Base-by-base conservation (phyloP, 139 green algal species). In the Micractinium conductrix region DNA sequence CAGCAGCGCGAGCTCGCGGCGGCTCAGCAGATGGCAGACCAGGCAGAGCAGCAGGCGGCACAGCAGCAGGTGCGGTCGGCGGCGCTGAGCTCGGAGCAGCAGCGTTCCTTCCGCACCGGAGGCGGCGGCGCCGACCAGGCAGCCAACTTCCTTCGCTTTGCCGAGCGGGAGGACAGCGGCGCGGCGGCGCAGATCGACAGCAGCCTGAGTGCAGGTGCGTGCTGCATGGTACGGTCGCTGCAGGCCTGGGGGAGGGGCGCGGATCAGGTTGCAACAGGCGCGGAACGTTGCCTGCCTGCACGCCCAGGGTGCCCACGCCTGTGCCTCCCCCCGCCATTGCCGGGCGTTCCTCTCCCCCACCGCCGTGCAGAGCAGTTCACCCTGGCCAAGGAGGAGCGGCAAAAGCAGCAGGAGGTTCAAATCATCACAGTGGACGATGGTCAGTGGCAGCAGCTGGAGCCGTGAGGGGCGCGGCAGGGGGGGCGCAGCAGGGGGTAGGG, bases 291-390 rank as follows among this genome's bases (percentile, higher is more conserved):
- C n/a, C n/a, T n/a, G n/a, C n/a, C n/a, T n/a, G n/a, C n/a, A n/a
- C n/a, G n/a, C n/a, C n/a, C n/a, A n/a, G n/a, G n/a, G n/a, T n/a
- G n/a, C n/a, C n/a, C n/a, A n/a, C n/a, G n/a, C n/a, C n/a, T n/a
- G n/a, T n/a, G n/a, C n/a, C n/a, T n/a, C n/a, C n/a, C n/a, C n/a
- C n/a, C n/a, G n/a, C n/a, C n/a, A n/a, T n/a, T n/a, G n/a, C n/a
- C n/a, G n/a, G n/a, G n/a, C n/a, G n/a, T n/a, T n/a, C n/a, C n/a
- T n/a, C n/a, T n/a, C n/a, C n/a, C n/a, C n/a, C n/a, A n/a, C n/a
- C n/a, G n/a, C n/a, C n/a, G n/a, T n/a, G n/a, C 88, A 5, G 93
- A 96, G 83, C 85, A 93, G 67, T 93, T 96, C 84, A 93, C 93
- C 0, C 58, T 86, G 19, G 70, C 73, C 2, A 93, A 93, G 85